These are phyloP conservation scores for Epicoccum nigrum DNA, from an alignment of 2,329 filamentous ascomycete genomes.

Conservation along the genomic window DNA sequence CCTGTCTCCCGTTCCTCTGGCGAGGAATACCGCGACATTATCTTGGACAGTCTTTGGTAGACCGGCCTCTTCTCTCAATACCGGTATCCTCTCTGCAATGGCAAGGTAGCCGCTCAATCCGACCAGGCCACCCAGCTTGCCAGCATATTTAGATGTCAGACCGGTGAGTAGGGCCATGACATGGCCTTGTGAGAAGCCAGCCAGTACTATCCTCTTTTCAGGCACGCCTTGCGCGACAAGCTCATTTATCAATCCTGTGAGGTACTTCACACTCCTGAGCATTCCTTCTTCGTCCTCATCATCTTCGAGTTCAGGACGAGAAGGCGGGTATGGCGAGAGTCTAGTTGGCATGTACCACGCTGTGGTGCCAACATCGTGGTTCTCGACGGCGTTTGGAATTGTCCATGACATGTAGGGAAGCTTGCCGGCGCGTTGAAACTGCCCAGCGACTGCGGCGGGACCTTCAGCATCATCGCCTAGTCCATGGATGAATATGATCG, in stretches of 20 bases:
- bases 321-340: conserved; percentile 49
- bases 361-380: conserved; percentile 53
- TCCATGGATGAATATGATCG: conserved; percentile 56
- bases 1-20: conserved; percentile 55
- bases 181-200: conserved; percentile 57
- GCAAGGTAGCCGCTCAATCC: conserved; percentile 58
- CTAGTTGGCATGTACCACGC: conserved; percentile 56
- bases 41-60: conserved; percentile 43
- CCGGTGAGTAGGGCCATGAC: conserved; percentile 54
- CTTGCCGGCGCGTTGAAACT: conserved; percentile 57
- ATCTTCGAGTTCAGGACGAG: conserved; percentile 52
- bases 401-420: conserved; percentile 58
- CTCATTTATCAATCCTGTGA: conserved; percentile 52
- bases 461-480: conserved; percentile 56
- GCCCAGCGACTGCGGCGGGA: conserved; percentile 51
- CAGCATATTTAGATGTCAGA: conserved; percentile 50
- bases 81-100: conserved; percentile 47
- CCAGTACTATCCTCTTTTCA: conserved; percentile 53
- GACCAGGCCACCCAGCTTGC: conserved; percentile 50
- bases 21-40: conserved; percentile 54
- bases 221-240: conserved; percentile 51
- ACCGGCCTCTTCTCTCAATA: conserved; percentile 47
- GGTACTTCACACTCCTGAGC: conserved; percentile 47
- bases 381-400: conserved; percentile 57
- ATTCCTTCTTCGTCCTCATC: conserved; percentile 56